Percentiles rank a stretch among this genome's conserved stretches.
Evolutionary conservation across 169 alveolate genomes (phyloP).

Genomic region (Ophryocystis elektroscirrha): DNA sequence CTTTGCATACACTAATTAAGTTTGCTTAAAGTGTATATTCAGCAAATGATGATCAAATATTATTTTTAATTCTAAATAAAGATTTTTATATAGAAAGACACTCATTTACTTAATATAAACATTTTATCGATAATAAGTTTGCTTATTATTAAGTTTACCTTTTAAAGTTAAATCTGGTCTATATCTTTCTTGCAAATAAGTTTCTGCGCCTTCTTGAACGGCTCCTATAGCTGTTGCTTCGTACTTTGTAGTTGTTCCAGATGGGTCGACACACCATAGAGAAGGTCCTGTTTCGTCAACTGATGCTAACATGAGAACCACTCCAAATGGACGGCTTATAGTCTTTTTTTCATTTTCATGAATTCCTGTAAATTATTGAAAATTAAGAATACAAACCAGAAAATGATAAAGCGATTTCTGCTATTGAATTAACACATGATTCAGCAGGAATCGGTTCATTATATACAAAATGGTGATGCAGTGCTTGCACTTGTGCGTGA

Average conservation of each 20-base stretch:
- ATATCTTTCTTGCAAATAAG: slow-evolving; percentile 76
- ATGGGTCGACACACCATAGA: slow-evolving; percentile 85
- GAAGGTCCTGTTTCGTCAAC: slow-evolving; percentile 78
- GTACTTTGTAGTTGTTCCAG: slow-evolving; percentile 50
- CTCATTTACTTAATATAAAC: neutral
- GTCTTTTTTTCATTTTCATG: slow-evolving; percentile 33
- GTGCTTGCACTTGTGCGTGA: slow-evolving; percentile 88
- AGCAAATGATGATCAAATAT: neutral
- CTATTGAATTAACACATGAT: slow-evolving; percentile 50
- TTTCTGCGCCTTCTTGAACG: slow-evolving; percentile 78
- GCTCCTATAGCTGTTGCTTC: slow-evolving; percentile 93
- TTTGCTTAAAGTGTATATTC: neutral
- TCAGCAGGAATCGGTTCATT: slow-evolving; percentile 70
- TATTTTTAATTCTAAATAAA: neutral
- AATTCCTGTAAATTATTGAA: neutral
- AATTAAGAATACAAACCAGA: neutral
- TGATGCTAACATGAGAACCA: slow-evolving; percentile 84
- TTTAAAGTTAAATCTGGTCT: slow-evolving; percentile 60
- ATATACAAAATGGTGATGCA: slow-evolving; percentile 76
- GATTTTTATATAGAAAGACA: neutral
- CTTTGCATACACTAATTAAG: too few species aligned
- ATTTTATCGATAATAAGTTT: too few species aligned
- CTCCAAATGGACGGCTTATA: slow-evolving; percentile 91
- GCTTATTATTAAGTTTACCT: slow-evolving; percentile 28
- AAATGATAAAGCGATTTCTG: neutral